These are phyloP conservation scores for Apiotrichum montevideense DNA, from an alignment of 1,284 basidiomycete genomes.

Conservation along the genomic window DNA sequence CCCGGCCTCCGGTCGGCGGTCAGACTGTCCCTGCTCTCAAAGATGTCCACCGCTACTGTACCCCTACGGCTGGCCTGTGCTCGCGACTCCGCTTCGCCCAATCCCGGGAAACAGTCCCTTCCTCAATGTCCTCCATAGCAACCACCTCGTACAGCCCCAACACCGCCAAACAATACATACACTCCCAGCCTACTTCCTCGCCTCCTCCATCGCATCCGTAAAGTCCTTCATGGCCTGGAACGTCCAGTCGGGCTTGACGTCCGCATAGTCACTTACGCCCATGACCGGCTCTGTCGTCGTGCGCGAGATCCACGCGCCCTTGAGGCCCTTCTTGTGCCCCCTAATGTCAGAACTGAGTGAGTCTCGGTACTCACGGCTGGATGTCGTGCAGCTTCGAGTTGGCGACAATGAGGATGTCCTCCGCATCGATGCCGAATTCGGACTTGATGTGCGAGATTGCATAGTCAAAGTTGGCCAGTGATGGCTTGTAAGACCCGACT, in stretches of 20 bases:
- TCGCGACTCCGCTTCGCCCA: no score
- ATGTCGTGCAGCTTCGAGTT: constrained; percentile 31
- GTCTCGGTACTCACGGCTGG: constrained; percentile 21
- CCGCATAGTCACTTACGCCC: constrained; percentile 7
- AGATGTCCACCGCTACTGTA: no score
- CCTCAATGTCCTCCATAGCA: no score
- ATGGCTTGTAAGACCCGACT: constrained; percentile 36
- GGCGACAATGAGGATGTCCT: constrained; percentile 31
- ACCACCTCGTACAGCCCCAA: no score
- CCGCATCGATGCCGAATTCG: constrained; percentile 21
- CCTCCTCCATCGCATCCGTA: constrained; percentile 4
- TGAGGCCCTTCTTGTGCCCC: constrained; percentile 27
- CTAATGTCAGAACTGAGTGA: constrained; percentile 7
- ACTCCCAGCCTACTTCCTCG: no score
- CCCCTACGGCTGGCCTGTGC: no score
- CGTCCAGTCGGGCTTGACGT: constrained; percentile 16
- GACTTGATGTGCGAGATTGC: constrained; percentile 24
- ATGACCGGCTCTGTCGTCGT: constrained; percentile 13
- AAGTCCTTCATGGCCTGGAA: constrained; percentile 13
- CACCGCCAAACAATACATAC: no score
- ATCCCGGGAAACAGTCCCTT: no score
- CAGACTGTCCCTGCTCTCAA: no score
- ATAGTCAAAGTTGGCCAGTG: constrained; percentile 31
- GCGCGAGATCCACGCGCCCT: constrained; percentile 34
- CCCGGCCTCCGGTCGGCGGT: no score